Conservation (phyloP, 2,329 filamentous ascomycete species). For the Fusarium begoniae region DNA sequence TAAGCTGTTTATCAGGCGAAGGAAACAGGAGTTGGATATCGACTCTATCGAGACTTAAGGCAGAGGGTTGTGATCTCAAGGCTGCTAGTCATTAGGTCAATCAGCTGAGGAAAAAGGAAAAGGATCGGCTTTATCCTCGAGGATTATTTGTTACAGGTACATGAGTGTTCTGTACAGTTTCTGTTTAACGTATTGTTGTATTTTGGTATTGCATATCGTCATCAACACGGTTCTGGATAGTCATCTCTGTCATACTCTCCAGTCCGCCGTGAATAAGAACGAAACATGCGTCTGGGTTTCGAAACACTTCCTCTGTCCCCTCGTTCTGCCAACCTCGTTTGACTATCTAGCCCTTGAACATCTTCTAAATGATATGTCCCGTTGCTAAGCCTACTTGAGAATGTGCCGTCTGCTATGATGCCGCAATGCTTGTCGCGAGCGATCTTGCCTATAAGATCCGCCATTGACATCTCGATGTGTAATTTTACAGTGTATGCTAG, state of each 20-base stretch:
- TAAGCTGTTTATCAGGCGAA: neutral
- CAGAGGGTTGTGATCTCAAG: too few species aligned
- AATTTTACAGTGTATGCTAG: constrained; percentile 63
- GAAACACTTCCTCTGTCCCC: neutral
- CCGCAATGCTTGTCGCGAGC: constrained; percentile 35
- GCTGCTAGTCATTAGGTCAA: rapidly evolving
- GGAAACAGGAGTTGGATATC: neutral
- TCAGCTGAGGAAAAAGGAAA: neutral
- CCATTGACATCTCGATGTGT: constrained; percentile 65
- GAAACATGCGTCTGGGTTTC: constrained; percentile 25
- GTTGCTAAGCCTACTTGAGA: constrained; percentile 24
- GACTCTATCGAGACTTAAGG: constrained; percentile 3
- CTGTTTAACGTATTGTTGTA: neutral
- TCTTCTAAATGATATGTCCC: constrained; percentile 17
- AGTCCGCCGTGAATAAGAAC: constrained; percentile 5
- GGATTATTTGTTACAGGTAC: rapidly evolving
- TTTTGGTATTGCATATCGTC: neutral
- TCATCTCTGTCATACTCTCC: constrained; percentile 28
- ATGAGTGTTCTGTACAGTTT: rapidly evolving
- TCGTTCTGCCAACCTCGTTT: neutral
- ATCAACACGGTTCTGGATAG: constrained; percentile 4
- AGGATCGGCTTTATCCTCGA: too few species aligned
- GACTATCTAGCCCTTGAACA: neutral
- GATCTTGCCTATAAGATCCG: constrained; percentile 58
- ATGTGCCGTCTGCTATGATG: constrained; percentile 30